Evolutionary conservation across 192 early-diverging fungal species (phyloP).

Genomic region (Funneliformis mosseae): DNA sequence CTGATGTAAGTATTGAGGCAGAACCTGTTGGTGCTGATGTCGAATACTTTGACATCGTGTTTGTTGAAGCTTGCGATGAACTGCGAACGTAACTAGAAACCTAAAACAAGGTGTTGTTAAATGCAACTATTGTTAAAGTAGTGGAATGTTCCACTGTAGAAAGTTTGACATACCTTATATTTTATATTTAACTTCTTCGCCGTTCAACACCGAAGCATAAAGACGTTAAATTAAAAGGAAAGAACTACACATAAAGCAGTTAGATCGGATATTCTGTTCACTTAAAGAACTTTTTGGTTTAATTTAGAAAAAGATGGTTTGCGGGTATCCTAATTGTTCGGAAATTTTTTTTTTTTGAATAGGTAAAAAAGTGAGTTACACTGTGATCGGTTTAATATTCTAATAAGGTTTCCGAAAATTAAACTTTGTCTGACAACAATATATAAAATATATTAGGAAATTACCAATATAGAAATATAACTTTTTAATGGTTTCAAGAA

Average conservation of each 20-base stretch:
- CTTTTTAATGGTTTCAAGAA: too few species aligned
- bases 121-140: not conserved
- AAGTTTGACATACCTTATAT: not conserved
- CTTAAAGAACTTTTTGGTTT: not conserved
- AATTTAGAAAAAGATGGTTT: too few species aligned
- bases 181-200: not conserved
- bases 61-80: not conserved
- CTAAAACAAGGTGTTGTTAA: not conserved
- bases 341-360: not conserved
- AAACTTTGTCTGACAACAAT: too few species aligned
- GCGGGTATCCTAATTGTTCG: too few species aligned
- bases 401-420: not conserved
- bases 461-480: too few species aligned
- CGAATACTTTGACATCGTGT: slow-evolving; percentile 12
- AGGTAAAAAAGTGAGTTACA: not conserved
- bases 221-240: not conserved
- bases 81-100: not conserved
- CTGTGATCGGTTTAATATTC: not conserved
- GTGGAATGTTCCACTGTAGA: not conserved
- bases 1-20: not conserved
- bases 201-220: not conserved
- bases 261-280: not conserved
- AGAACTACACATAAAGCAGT: not conserved
- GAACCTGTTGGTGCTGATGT: not conserved
- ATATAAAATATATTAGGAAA: too few species aligned